Evolutionary conservation across 139 green algal species (phyloP), one percentile per base, ranked within the genome.

Genomic region (Eudorina sp.): DNA sequence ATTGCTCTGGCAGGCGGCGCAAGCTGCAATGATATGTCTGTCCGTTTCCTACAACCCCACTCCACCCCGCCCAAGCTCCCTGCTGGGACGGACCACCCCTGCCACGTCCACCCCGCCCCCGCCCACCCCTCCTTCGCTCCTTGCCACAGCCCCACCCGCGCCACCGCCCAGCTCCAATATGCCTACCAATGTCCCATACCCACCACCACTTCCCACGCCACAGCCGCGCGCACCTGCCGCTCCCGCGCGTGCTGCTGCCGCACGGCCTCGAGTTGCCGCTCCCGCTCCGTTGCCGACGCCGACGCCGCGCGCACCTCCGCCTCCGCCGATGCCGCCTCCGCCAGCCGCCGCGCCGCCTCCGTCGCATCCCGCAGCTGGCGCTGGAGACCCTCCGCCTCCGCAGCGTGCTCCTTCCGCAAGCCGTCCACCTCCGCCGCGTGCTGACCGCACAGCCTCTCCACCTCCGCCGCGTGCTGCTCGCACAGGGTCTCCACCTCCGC

Each of bases 401-500:
- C 75, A 21, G 91, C 62, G 23, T 81, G 69, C 64, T 83, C 53
- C 25, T 48, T 36, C 53, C 31, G n/a, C 3, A 48, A 11, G 19
- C 5, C 36, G 66, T 94, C 84, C 1, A 83, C 29, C 31, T 82
- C 46, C 1, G 43, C 74, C 1, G 27, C 8, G 40, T 55, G 69
- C 66, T 77, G 76, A 3, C 34, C 29, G 8, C 34, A 55, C n/a
- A 45, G 9, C 21, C 11, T 18, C n/a, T 91, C 29, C 6, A 68
- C 23, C 36, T 84, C 19, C 2, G 34, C 38, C 1, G 2, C 19
- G 46, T 66, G 45, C 69, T 77, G 66, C 14, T 48, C 27, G 38
- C 29, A 40, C 31, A 73, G 34, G 5, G 7, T 19, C 85, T 94
- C 89, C 48, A 92, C 85, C 66, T 85, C 43, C 13, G 46, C 69